Evolutionary conservation across 1,284 basidiomycete species (phyloP).

Genomic region (Phlebopus sp.): DNA sequence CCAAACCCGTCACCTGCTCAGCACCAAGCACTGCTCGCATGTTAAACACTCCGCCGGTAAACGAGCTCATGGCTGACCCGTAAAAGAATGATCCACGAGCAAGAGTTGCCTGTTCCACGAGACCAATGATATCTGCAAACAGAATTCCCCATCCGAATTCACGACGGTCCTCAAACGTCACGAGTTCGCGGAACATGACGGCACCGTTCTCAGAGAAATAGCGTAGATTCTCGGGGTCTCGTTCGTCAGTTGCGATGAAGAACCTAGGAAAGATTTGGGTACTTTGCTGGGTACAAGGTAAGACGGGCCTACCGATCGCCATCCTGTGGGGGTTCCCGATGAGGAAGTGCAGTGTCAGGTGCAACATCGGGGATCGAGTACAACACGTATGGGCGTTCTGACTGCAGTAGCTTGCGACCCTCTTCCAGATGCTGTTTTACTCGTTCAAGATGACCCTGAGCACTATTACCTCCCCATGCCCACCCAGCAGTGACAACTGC

Average conservation of each 20-base stretch:
- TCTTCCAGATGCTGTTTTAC: conserved; percentile 31
- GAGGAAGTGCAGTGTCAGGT: conserved; percentile 17
- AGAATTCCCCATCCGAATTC: conserved; percentile 38
- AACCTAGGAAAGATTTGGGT: conserved; percentile 31
- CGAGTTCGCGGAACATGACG: conserved; percentile 36
- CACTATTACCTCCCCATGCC: conserved; percentile 32
- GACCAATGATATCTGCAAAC: conserved; percentile 38
- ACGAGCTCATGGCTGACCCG: conserved; percentile 39
- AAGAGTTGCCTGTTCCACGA: conserved; percentile 40
- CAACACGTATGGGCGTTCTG: conserved; percentile 12
- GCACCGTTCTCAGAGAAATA: conserved; percentile 35
- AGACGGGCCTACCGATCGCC: conserved; percentile 18
- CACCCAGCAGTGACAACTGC: conserved; percentile 33
- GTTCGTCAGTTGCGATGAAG: conserved; percentile 44
- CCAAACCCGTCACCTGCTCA: conserved; percentile 21
- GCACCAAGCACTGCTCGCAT: conserved; percentile 32
- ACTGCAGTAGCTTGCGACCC: conserved; percentile 25
- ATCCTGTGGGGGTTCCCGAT: conserved; percentile 19
- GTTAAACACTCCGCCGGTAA: conserved; percentile 39
- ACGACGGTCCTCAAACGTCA: conserved; percentile 36
- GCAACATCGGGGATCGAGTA: conserved; percentile 22
- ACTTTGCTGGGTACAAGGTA: not conserved
- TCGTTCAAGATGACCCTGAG: conserved; percentile 36
- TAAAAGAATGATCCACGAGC: conserved; percentile 38
- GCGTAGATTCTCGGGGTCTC: conserved; percentile 28